Evolutionary conservation across 805 yeast species (phyloP).

Genomic region (Nakazawaea wickerhamii): DNA sequence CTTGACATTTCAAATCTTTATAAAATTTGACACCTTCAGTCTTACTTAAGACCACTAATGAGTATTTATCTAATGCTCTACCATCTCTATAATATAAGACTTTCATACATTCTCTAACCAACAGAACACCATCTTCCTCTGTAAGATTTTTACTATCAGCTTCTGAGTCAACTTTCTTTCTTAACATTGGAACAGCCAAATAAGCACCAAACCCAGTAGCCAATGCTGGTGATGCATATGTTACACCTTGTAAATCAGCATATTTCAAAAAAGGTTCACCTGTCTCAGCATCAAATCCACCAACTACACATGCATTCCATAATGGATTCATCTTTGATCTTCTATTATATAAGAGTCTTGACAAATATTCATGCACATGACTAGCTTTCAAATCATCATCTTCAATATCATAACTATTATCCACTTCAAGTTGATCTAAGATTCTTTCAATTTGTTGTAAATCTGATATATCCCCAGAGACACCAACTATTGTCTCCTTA

Average conservation of each 20-base stretch:
- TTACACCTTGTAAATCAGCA: slow-evolving; percentile 88
- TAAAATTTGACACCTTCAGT: slow-evolving; percentile 51
- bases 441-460: slow-evolving; percentile 75
- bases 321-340: slow-evolving; percentile 92
- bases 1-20: slow-evolving; percentile 59
- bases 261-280: slow-evolving; percentile 72
- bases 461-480: slow-evolving; percentile 93
- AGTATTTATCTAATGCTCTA: slow-evolving; percentile 81
- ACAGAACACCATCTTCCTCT: slow-evolving; percentile 69
- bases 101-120: slow-evolving; percentile 85
- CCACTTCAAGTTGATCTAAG: slow-evolving; percentile 73
- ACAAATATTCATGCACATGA: slow-evolving; percentile 81
- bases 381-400: slow-evolving; percentile 67
- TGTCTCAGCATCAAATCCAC: slow-evolving; percentile 67
- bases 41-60: slow-evolving; percentile 69
- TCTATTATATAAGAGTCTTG: slow-evolving; percentile 78
- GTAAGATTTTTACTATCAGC: slow-evolving; percentile 64
- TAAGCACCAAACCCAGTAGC: slow-evolving; percentile 98
- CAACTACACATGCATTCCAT: slow-evolving; percentile 92
- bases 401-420: slow-evolving; percentile 75
- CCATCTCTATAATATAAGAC: slow-evolving; percentile 96
- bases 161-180: slow-evolving; percentile 78
- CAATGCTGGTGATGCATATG: slow-evolving; percentile 79
- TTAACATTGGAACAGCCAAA: slow-evolving; percentile 85
- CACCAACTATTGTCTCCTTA: slow-evolving; percentile 79